Percentiles rank a stretch among this genome's conserved stretches.
Evolutionary conservation across 495 filamentous ascomycete species (phyloP).

Genomic region (Neurospora sp.): DNA sequence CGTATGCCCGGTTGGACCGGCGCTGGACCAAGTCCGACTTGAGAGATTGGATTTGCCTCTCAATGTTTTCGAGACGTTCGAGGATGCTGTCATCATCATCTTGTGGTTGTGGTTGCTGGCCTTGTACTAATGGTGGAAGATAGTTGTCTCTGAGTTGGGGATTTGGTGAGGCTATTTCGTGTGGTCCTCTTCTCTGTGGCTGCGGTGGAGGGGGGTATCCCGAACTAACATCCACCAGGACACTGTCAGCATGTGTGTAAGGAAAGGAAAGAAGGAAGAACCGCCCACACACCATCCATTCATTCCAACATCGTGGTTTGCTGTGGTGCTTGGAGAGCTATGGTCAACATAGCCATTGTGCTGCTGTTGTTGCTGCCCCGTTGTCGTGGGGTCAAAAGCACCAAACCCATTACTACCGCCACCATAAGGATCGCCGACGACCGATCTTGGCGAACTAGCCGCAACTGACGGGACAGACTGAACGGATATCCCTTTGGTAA

Average conservation of each 20-base stretch:
- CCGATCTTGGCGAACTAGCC: not conserved
- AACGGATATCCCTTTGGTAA: not conserved
- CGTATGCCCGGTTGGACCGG: not conserved
- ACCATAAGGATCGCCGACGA: not conserved
- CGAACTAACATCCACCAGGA: not conserved
- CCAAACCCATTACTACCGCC: not conserved
- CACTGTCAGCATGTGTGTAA: not conserved
- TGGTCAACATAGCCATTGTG: not conserved
- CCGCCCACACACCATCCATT: not conserved
- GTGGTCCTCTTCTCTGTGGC: not conserved
- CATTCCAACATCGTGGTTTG: not conserved
- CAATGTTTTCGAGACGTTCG: not conserved
- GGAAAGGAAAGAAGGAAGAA: not conserved
- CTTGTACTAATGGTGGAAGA: not conserved
- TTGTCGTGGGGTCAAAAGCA: not conserved
- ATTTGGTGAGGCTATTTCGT: not conserved
- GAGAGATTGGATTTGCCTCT: not conserved
- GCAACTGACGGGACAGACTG: not conserved
- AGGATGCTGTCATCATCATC: not conserved
- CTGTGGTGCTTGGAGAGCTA: not conserved
- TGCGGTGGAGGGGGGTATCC: not conserved
- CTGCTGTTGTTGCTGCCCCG: not conserved
- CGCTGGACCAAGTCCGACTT: not conserved
- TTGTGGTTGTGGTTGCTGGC: not conserved
- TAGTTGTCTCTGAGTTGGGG: not conserved